Base-by-base conservation (phyloP, 768 basidiomycete genomes). In the Jaapia argillacea region DNA sequence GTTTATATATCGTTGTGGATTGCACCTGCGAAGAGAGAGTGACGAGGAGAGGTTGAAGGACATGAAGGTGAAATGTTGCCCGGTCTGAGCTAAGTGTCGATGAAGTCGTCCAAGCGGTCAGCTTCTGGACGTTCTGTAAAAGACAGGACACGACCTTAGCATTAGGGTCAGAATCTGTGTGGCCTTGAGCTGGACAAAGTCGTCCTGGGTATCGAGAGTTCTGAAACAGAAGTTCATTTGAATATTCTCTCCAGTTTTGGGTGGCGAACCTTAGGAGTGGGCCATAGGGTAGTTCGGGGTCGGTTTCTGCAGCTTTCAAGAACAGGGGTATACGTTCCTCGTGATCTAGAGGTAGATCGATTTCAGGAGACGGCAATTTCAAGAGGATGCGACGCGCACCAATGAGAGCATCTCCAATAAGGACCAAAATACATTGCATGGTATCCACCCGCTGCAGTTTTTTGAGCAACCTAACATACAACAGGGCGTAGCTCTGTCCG, bases 101-200 rank as follows among this genome's bases (percentile, higher is more conserved):
- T 18, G 7, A 24, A 38, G 6, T 22, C 14, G 3, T 3, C 40
- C 20, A 44, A 27, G 14, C 12, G 20, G 16, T 26, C 16, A 12
- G 21, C 21, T 37, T 7, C 39, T 41, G 7, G 41, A 45, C 31
- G 43, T 48, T 13, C 20, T 28, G 27, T 49, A 48, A 42, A 48
- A 45, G 31, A 44, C 14, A 16, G n/a, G 21, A 58, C 67, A n/a
- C 23, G 36, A 83, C 83, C 85, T 80, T 27, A 94, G 74, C 20
- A 97, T 72, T 25, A 93, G 72, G 1, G 92, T 90, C 36, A 96
- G 67, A 49, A 98, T 85, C 55, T 94, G 86, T 0, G 85, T 74
- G 7, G 85, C 72, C 57, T 93, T 96, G 45, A 97, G 71, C 55
- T 93, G 89, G n/a, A 89, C 81, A 51, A 96, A 97, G 58, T 98